Percentiles rank a stretch among this genome's conserved stretches.
Conservation (phyloP, 345 rosid species). For the Gossypium turneri region DNA sequence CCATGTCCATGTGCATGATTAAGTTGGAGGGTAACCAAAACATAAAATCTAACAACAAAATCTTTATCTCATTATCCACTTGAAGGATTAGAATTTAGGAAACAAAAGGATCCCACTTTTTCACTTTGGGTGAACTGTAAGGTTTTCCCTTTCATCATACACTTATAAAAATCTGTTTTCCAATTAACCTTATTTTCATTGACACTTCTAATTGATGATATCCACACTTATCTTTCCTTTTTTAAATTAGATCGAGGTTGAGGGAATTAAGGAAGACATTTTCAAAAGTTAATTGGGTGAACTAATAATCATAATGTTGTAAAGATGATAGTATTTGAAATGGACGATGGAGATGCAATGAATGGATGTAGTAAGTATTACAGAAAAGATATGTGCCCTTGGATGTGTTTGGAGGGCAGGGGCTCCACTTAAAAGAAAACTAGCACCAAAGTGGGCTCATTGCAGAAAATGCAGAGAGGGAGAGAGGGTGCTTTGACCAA, state of each 20-base stretch:
- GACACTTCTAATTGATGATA: too few relatives aligned
- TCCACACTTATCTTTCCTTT: too few relatives aligned
- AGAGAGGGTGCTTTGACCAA: constrained; percentile 22
- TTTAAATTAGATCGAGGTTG: too few relatives aligned
- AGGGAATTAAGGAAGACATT: too few relatives aligned
- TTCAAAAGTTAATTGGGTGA: background rate
- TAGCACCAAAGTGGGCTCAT: constrained; percentile 8
- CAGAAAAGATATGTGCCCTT: background rate
- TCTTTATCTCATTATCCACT: background rate
- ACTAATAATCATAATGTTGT: background rate
- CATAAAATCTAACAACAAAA: background rate
- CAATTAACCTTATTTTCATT: too few relatives aligned
- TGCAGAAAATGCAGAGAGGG: background rate
- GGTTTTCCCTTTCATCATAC: too few relatives aligned
- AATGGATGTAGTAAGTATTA: background rate
- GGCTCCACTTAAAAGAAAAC: background rate
- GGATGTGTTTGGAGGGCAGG: background rate
- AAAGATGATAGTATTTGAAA: background rate
- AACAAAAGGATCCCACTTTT: too few relatives aligned
- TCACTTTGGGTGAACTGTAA: too few relatives aligned
- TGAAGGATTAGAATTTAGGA: too few relatives aligned
- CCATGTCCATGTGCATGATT: background rate
- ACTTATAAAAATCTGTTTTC: too few relatives aligned
- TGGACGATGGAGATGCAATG: background rate
- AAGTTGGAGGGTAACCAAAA: background rate